A percentile compares a stretch with the other conserved stretches of the same genome.
phyloP scores from a whole-genome alignment of 495 filamentous ascomycete genomes.

The Hypoxylon trugodes region DNA sequence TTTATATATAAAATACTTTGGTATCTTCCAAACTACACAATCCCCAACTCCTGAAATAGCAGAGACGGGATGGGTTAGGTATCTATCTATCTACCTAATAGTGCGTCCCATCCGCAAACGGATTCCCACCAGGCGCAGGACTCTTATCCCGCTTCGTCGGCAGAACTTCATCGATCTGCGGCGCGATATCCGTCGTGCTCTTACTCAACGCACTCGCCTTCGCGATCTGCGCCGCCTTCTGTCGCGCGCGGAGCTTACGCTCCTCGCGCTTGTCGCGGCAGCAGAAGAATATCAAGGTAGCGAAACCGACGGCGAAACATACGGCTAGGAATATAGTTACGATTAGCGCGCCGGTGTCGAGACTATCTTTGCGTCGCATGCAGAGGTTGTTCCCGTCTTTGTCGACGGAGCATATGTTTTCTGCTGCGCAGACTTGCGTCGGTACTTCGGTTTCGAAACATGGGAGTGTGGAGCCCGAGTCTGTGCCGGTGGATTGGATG shows the following conservation, averaged over 20 bases:
- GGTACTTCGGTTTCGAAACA: constrained; percentile 50
- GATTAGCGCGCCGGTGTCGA: constrained; percentile 50
- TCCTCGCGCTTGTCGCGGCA: constrained; percentile 48
- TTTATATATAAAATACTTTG: too few species aligned
- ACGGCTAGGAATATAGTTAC: constrained; percentile 53
- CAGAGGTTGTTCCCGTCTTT: constrained; percentile 46
- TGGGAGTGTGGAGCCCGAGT: constrained; percentile 39
- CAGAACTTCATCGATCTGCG: not conserved
- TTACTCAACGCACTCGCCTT: constrained; percentile 46
- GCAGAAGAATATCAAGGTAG: constrained; percentile 51
- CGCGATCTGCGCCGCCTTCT: constrained; percentile 49
- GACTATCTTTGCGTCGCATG: constrained; percentile 51
- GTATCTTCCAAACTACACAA: too few species aligned
- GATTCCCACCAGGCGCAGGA: constrained; percentile 9
- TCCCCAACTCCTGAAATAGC: too few species aligned
- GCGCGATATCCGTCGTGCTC: constrained; percentile 31
- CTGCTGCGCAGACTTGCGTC: constrained; percentile 51
- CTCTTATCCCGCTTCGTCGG: constrained; percentile 1
- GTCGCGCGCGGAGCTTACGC: constrained; percentile 42
- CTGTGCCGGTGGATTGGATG: constrained; percentile 45
- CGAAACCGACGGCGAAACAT: constrained; percentile 40
- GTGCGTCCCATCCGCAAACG: constrained; percentile 17
- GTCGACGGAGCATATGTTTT: constrained; percentile 54
- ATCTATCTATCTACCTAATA: too few species aligned
- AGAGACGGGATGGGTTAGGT: too few species aligned